Conservation (phyloP, 768 basidiomycete genomes). For the Lepiota brunneoincarnata region DNA sequence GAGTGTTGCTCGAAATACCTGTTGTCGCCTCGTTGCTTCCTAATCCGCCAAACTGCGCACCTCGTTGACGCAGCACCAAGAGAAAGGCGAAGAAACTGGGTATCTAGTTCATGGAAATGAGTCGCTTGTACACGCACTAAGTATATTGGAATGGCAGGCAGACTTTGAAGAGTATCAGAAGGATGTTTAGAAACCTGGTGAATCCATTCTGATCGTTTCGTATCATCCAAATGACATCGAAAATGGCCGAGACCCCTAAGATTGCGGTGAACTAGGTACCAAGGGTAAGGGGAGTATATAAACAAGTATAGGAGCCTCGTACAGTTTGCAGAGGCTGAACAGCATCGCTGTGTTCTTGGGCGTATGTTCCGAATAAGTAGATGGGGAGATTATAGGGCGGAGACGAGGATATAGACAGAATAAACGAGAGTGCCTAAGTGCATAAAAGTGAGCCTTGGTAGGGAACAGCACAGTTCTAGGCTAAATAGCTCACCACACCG, state of each 20-base stretch:
- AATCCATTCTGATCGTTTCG: conserved; percentile 54
- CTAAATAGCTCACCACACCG: conserved; percentile 48
- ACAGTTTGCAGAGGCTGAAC: conserved; percentile 65
- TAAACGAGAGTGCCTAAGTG: conserved; percentile 58
- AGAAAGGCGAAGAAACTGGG: conserved; percentile 57
- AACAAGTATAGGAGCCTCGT: conserved; percentile 16
- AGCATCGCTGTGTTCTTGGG: conserved; percentile 66
- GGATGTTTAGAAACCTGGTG: conserved; percentile 49
- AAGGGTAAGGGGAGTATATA: conserved; percentile 2
- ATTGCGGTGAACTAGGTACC: conserved; percentile 58
- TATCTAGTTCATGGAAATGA: conserved; percentile 34
- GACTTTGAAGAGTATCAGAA: conserved; percentile 62
- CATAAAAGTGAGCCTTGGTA: background rate
- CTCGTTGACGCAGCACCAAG: conserved; percentile 54
- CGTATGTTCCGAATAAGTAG: conserved; percentile 75
- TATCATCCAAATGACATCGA: conserved; percentile 72
- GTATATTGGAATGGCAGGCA: background rate
- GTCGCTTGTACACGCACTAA: background rate
- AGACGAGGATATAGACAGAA: conserved; percentile 49
- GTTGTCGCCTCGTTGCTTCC: conserved; percentile 50
- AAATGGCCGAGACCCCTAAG: conserved; percentile 56
- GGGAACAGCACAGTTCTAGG: background rate
- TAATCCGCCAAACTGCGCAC: conserved; percentile 50
- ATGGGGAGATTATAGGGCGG: conserved; percentile 82
- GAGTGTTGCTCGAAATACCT: conserved; percentile 31